These are phyloP conservation scores for Mixia osmundae DNA, from an alignment of 1,284 basidiomycete genomes.

Conservation along the genomic window DNA sequence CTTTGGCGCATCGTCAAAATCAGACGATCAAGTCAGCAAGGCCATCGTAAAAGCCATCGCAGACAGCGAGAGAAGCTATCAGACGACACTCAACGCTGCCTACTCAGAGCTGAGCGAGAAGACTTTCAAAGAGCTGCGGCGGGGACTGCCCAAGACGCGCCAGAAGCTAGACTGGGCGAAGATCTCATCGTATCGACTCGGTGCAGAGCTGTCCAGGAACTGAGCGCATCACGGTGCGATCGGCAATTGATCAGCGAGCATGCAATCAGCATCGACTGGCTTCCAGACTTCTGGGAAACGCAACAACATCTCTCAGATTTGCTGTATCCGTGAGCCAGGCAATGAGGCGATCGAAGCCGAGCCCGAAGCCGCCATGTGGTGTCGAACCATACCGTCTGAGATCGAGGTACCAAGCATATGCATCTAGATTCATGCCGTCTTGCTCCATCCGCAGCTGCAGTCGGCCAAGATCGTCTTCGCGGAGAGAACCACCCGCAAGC, in stretches of 20 bases:
- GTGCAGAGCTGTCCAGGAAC: constrained; percentile 64
- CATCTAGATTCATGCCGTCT: constrained; percentile 30
- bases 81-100: constrained; percentile 47
- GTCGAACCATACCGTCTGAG: constrained; percentile 51
- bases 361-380: constrained; percentile 74
- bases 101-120: constrained; percentile 73
- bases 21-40: too few relatives aligned
- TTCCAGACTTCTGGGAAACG: constrained; percentile 72
- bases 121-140: constrained; percentile 65
- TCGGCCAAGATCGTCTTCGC: constrained; percentile 50
- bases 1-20: too few relatives aligned
- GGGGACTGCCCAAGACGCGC: constrained; percentile 53
- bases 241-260: too few relatives aligned
- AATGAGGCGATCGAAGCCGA: constrained; percentile 73
- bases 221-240: too few relatives aligned
- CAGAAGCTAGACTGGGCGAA: constrained; percentile 88
- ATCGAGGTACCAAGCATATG: constrained; percentile 67
- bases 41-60: constrained; percentile 60
- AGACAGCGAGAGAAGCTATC: constrained; percentile 49
- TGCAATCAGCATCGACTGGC: too few relatives aligned
- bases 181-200: constrained; percentile 58
- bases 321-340: constrained; percentile 58
- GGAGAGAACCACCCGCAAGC: constrained; percentile 68
- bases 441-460: constrained; percentile 33
- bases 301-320: constrained; percentile 68